Conservation (phyloP, 2,329 filamentous ascomycete genomes). For the Clonostachys rhizophaga region DNA sequence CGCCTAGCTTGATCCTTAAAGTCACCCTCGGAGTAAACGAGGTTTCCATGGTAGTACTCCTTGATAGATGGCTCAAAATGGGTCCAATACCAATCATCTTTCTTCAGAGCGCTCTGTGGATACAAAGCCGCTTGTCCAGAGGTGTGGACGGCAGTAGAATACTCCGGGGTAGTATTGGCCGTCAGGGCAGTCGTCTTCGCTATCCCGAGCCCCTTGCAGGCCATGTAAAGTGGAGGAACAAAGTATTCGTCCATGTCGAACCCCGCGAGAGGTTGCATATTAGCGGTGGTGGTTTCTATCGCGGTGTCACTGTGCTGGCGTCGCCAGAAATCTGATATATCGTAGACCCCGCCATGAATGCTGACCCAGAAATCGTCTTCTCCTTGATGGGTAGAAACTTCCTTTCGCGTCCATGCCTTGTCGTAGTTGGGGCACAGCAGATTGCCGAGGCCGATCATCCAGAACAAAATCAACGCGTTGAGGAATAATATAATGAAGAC, state of each 20-base stretch:
- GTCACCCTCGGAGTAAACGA: constrained; percentile 63
- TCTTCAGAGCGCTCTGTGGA: constrained; percentile 50
- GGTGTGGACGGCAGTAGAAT: constrained; percentile 57
- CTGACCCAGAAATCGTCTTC: constrained; percentile 80
- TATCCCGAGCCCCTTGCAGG: constrained; percentile 70
- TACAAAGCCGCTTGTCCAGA: constrained; percentile 61
- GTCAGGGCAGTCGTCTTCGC: constrained; percentile 50
- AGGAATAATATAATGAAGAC: constrained; percentile 75
- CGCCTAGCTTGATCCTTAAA: constrained; percentile 64
- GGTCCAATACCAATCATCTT: constrained; percentile 71
- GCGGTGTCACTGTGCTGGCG: constrained; percentile 73
- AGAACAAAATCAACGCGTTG: constrained; percentile 83
- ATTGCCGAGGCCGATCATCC: constrained; percentile 81
- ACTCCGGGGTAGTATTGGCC: constrained; percentile 56
- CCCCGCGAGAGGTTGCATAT: constrained; percentile 78
- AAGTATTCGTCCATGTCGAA: constrained; percentile 83
- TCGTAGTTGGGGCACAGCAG: constrained; percentile 86
- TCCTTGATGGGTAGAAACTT: constrained; percentile 69
- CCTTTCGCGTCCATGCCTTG: constrained; percentile 74
- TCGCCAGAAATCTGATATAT: constrained; percentile 85
- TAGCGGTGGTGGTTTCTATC: constrained; percentile 51
- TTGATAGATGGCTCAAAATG: constrained; percentile 75
- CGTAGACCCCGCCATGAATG: constrained; percentile 84
- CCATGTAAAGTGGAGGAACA: constrained; percentile 66
- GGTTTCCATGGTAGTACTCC: constrained; percentile 80